These are phyloP conservation scores for Saccharomycopsis babjevae DNA, from an alignment of 805 yeast species.

Conservation along the genomic window DNA sequence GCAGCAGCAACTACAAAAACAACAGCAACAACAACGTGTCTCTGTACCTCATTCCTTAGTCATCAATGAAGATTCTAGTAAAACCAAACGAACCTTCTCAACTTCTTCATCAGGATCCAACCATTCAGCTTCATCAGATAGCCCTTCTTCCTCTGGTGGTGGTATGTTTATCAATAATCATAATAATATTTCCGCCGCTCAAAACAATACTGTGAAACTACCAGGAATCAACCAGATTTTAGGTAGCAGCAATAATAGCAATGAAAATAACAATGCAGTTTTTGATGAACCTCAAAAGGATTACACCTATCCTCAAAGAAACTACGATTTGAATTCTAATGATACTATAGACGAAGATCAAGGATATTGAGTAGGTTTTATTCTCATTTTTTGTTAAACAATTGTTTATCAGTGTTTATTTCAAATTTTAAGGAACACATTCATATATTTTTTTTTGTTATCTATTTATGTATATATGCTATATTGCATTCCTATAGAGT, in stretches of 20 bases:
- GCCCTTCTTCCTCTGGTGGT: background rate
- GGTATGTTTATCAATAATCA: constrained; percentile 6
- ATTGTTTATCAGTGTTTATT: background rate
- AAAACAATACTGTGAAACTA: constrained; percentile 2
- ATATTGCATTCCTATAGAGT: background rate
- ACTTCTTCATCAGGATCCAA: background rate
- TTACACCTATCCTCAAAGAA: background rate
- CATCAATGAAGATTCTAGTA: background rate
- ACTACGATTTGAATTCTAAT: constrained; percentile 8
- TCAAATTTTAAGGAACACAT: background rate
- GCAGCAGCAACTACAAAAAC: background rate
- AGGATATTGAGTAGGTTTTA: background rate
- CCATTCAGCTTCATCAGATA: background rate
- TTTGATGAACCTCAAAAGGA: background rate
- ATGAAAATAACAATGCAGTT: background rate
- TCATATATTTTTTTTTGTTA: background rate
- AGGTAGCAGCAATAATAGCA: background rate
- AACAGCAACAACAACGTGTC: background rate
- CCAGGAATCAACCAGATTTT: background rate
- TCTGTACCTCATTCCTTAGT: background rate
- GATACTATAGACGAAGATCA: constrained; percentile 17
- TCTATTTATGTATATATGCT: background rate
- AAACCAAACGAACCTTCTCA: background rate
- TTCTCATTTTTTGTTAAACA: background rate
- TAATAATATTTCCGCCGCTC: constrained; percentile 1